Percentiles rank a stretch among this genome's conserved stretches.
These are phyloP conservation scores for Raffaelea albimanens DNA, from an alignment of 2,329 filamentous ascomycete genomes.

Conservation along the genomic window DNA sequence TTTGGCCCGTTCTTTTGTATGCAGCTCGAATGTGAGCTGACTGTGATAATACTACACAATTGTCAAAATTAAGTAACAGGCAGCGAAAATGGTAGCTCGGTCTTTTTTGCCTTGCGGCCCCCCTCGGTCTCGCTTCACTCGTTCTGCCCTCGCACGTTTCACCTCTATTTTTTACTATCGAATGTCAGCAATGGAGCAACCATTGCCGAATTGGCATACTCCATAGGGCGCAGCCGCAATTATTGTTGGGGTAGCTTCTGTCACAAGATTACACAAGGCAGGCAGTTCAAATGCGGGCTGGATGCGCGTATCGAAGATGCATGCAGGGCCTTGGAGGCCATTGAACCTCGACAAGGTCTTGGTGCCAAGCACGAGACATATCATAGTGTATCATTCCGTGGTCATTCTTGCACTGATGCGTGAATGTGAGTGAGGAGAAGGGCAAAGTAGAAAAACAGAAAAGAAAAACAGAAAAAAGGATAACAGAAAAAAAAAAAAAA, in stretches of 20 bases:
- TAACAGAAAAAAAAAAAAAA: not conserved
- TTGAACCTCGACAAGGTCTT: not conserved
- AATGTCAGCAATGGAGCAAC: too few relatives aligned
- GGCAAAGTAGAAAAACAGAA: not conserved
- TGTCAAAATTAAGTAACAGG: not conserved
- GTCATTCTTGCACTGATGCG: too few relatives aligned
- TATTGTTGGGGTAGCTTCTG: too few relatives aligned
- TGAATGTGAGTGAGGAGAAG: too few relatives aligned
- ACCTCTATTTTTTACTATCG: not conserved
- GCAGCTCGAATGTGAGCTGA: not conserved
- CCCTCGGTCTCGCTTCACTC: too few relatives aligned
- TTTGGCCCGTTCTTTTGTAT: not conserved
- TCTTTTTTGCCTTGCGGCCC: not conserved
- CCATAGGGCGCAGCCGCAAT: too few relatives aligned
- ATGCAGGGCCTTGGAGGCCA: not conserved
- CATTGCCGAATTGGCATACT: too few relatives aligned
- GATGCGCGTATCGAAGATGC: not conserved
- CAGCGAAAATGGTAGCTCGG: not conserved
- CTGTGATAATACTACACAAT: too few relatives aligned
- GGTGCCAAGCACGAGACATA: not conserved
- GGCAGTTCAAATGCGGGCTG: not conserved
- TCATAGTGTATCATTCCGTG: too few relatives aligned
- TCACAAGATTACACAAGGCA: too few relatives aligned
- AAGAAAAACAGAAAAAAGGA: not conserved
- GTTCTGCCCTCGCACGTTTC: not conserved